phyloP scores from a whole-genome alignment of 805 yeast species.

The Citeromyces matritensis region DNA sequence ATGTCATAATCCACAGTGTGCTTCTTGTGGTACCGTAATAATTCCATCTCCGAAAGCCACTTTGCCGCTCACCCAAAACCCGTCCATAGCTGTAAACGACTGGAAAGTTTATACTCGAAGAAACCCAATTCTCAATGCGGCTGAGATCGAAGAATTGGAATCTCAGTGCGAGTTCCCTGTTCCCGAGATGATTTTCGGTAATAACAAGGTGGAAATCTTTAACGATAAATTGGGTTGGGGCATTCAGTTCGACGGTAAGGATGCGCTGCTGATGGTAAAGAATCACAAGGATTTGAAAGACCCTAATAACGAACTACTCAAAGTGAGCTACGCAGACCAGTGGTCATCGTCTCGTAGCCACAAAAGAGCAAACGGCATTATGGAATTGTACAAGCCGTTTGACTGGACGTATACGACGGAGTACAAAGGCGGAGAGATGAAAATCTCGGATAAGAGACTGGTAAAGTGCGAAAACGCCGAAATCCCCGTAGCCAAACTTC shows the following conservation, averaged over 20 bases:
- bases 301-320: slow-evolving; percentile 24
- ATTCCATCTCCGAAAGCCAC: slow-evolving; percentile 66
- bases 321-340: slow-evolving; percentile 77
- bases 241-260: slow-evolving; percentile 61
- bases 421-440: slow-evolving; percentile 45
- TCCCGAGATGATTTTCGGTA: slow-evolving; percentile 97
- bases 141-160: slow-evolving; percentile 58
- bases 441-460: slow-evolving; percentile 5
- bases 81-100: slow-evolving; percentile 51
- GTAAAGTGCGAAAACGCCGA: slow-evolving; percentile 13
- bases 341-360: slow-evolving; percentile 42
- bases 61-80: slow-evolving; percentile 46
- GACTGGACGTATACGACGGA: slow-evolving; percentile 93
- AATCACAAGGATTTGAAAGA: slow-evolving; percentile 29
- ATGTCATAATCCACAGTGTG: slow-evolving; percentile 22
- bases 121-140: slow-evolving; percentile 62
- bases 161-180: slow-evolving; percentile 57
- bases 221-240: slow-evolving; percentile 17
- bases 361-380: slow-evolving; percentile 18
- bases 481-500: slow-evolving; percentile 60
- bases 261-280: slow-evolving; percentile 50
- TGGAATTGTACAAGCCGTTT: slow-evolving; percentile 62
- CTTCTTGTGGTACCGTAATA: slow-evolving; percentile 55
- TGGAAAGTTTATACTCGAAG: slow-evolving; percentile 70
- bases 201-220: slow-evolving; percentile 45